Percentiles rank a stretch among this genome's conserved stretches.
These are phyloP conservation scores for Aspergillus brunneoviolaceus DNA, from an alignment of 2,329 filamentous ascomycete genomes.

Conservation along the genomic window DNA sequence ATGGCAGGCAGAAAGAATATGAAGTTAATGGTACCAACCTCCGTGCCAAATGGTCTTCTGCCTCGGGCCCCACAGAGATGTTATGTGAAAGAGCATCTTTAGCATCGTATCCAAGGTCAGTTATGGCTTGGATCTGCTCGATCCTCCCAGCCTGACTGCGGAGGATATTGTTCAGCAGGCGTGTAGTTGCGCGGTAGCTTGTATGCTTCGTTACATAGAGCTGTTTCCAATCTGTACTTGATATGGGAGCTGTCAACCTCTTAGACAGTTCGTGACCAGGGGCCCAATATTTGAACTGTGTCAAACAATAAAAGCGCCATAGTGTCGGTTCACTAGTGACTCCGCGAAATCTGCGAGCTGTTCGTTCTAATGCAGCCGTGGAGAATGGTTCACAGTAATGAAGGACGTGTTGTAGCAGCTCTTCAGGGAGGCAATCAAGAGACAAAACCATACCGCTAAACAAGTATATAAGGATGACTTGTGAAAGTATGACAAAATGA, in stretches of 20 bases:
- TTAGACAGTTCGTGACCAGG: slow-evolving; percentile 58
- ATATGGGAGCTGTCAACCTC: slow-evolving; percentile 56
- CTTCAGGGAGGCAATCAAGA: slow-evolving; percentile 64
- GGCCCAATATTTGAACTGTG: slow-evolving; percentile 74
- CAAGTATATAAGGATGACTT: slow-evolving; percentile 3
- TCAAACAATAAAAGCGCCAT: slow-evolving; percentile 74
- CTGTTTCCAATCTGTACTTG: slow-evolving; percentile 70
- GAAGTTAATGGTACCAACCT: slow-evolving; percentile 40
- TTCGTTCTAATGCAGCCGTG: slow-evolving; percentile 55
- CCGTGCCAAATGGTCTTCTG: slow-evolving; percentile 74
- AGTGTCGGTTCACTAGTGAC: slow-evolving; percentile 71
- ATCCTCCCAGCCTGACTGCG: slow-evolving; percentile 68
- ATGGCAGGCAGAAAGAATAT: neutral
- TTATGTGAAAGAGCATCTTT: slow-evolving; percentile 79
- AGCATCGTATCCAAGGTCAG: slow-evolving; percentile 75
- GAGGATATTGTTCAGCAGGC: slow-evolving; percentile 67
- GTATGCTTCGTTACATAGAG: slow-evolving; percentile 60
- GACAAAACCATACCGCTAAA: slow-evolving; percentile 34
- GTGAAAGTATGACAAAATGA: neutral
- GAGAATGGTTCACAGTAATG: slow-evolving; percentile 56
- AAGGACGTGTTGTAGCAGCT: slow-evolving; percentile 80
- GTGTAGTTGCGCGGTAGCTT: slow-evolving; percentile 54
- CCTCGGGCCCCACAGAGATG: slow-evolving; percentile 57
- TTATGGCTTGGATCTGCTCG: slow-evolving; percentile 68
- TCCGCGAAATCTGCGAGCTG: slow-evolving; percentile 63